A percentile compares a stretch with the other conserved stretches of the same genome.
Evolutionary conservation across 345 rosid species (phyloP).

Genomic region (Jatropha curcas): DNA sequence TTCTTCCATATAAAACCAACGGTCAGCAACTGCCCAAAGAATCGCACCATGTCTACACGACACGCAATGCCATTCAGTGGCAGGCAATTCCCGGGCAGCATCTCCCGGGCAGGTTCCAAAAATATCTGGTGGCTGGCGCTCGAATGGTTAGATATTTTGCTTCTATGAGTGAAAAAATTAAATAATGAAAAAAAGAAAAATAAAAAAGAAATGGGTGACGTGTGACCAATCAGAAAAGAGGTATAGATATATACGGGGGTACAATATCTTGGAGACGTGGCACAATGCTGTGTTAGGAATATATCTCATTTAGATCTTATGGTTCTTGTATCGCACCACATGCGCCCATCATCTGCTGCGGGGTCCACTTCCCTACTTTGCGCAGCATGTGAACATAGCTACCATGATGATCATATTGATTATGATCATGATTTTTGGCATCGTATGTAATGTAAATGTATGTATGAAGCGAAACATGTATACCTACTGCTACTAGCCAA

Average conservation of each 20-base stretch:
- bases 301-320: constrained; percentile 27
- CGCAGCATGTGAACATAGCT: neutral
- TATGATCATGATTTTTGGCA: neutral
- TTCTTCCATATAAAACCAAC: neutral
- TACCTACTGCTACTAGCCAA: too few species aligned
- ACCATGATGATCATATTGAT: neutral
- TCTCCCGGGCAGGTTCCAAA: neutral
- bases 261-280: constrained; percentile 26
- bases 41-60: constrained; percentile 5
- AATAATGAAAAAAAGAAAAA: neutral
- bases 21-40: constrained; percentile 7
- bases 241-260: constrained; percentile 19
- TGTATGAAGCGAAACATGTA: too few species aligned
- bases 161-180: neutral
- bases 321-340: constrained; percentile 1
- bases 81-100: constrained; percentile 21
- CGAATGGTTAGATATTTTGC: constrained; percentile 27
- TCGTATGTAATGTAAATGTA: neutral
- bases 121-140: constrained; percentile 29
- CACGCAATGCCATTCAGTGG: constrained; percentile 31
- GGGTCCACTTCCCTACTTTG: neutral
- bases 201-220: neutral
- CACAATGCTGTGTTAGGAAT: constrained; percentile 28
- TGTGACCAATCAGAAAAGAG: constrained; percentile 31
- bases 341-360: neutral